Percentiles rank a stretch among this genome's conserved stretches.
phyloP scores from a whole-genome alignment of 2,329 filamentous ascomycete genomes.

The Venturiaceae sp. region DNA sequence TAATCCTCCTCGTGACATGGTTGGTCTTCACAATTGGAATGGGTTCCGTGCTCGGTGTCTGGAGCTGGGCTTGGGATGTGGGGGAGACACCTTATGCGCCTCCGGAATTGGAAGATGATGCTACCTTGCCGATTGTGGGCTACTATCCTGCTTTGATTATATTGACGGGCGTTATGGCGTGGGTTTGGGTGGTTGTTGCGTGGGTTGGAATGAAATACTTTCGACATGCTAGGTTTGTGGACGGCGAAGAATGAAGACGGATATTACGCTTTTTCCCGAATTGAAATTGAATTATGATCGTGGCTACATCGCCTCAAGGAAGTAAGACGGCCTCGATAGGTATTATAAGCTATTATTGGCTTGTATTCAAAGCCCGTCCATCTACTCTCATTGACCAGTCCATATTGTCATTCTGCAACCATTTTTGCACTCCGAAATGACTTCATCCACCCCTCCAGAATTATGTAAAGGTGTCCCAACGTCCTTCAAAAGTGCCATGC shows the following conservation, averaged over 20 bases:
- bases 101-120: conserved; percentile 89
- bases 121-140: conserved; percentile 86
- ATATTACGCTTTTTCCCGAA: too few relatives aligned
- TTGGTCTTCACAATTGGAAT: conserved; percentile 92
- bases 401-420: too few relatives aligned
- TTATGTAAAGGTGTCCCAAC: too few relatives aligned
- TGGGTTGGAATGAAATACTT: conserved; percentile 99
- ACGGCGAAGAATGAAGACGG: conserved; percentile 30
- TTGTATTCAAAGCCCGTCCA: too few relatives aligned
- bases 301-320: too few relatives aligned
- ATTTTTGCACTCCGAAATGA: too few relatives aligned
- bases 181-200: conserved; percentile 95
- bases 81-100: conserved; percentile 92
- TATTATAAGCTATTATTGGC: too few relatives aligned
- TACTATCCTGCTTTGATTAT: conserved; percentile 96
- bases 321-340: too few relatives aligned
- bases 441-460: too few relatives aligned
- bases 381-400: too few relatives aligned
- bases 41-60: conserved; percentile 88
- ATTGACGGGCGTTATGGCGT: conserved; percentile 89
- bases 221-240: conserved; percentile 84
- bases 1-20: conserved; percentile 85
- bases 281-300: too few relatives aligned
- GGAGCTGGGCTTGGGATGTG: conserved; percentile 99
- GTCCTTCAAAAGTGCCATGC: too few relatives aligned